Conservation (phyloP, 2,329 filamentous ascomycete species). For the Sclerotinia minor region DNA sequence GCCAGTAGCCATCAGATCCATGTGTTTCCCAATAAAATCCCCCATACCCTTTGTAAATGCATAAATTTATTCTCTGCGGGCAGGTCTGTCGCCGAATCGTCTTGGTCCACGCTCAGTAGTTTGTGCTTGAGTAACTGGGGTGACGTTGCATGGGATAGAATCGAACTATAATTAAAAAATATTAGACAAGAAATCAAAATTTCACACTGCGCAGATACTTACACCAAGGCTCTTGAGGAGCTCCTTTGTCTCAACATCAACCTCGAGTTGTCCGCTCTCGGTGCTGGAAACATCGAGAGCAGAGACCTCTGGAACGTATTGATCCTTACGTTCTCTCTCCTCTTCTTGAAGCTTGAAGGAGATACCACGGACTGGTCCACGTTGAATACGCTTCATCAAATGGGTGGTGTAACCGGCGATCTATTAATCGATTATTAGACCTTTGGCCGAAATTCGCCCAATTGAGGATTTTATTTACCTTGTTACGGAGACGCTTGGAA, state of each 20-base stretch:
- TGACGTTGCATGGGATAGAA: conserved; percentile 93
- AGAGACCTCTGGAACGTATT: conserved; percentile 98
- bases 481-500: conserved; percentile 98
- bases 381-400: conserved; percentile 99
- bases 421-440: conserved; percentile 47
- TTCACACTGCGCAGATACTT: conserved; percentile 52
- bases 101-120: conserved; percentile 71
- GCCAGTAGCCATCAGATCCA: conserved; percentile 40
- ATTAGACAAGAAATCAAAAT: conserved; percentile 32
- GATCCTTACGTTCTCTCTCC: conserved; percentile 99
- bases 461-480: conserved; percentile 58
- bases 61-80: conserved; percentile 47
- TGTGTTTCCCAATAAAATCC: conserved; percentile 32
- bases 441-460: conserved; percentile 68
- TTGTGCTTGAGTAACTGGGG: conserved; percentile 87
- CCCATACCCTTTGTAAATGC: conserved; percentile 28
- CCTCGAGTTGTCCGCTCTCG: conserved; percentile 90
- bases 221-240: conserved; percentile 98
- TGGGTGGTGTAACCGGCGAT: conserved; percentile 99
- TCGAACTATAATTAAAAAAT: conserved; percentile 76
- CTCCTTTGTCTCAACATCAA: conserved; percentile 98
- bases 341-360: conserved; percentile 99
- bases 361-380: conserved; percentile 98
- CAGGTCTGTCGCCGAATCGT: conserved; percentile 69
- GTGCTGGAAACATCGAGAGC: conserved; percentile 97